These are phyloP conservation scores for Sporothrix euskadiensis DNA, from an alignment of 2,329 filamentous ascomycete species.

Conservation along the genomic window DNA sequence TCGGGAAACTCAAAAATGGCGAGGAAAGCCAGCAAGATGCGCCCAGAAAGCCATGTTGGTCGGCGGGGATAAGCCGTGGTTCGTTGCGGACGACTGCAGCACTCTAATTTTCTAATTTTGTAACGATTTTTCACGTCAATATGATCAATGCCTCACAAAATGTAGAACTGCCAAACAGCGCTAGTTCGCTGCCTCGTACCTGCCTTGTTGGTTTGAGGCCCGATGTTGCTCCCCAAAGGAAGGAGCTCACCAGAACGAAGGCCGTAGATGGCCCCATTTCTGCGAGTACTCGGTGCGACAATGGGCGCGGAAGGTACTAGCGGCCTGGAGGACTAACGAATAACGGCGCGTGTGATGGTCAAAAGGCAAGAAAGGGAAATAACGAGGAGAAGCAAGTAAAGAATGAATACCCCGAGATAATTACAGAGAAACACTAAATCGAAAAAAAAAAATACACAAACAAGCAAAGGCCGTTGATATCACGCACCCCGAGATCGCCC, in stretches of 20 bases:
- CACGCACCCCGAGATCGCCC: neutral
- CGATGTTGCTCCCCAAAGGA: slow-evolving; percentile 1
- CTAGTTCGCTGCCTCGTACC: neutral
- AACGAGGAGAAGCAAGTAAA: neutral
- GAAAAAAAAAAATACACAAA: neutral
- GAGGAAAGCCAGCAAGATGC: neutral
- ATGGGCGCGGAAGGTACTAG: slow-evolving; percentile 1
- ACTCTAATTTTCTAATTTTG: neutral
- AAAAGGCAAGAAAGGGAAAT: neutral
- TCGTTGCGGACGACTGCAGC: neutral
- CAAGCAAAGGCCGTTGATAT: neutral
- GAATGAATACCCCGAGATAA: neutral
- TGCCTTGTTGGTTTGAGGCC: neutral
- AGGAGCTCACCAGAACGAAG: neutral
- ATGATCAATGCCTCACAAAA: neutral
- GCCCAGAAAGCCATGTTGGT: neutral
- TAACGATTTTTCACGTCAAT: neutral
- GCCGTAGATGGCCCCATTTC: neutral
- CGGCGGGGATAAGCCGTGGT: neutral
- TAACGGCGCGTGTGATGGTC: slow-evolving; percentile 12
- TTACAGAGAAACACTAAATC: neutral
- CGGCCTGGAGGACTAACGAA: neutral
- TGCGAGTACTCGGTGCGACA: neutral
- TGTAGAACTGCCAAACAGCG: neutral
- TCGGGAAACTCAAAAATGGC: neutral